Percentiles rank a stretch among this genome's conserved stretches.
Evolutionary conservation across 768 basidiomycete genomes (phyloP).

Genomic region (Suillus sp.): DNA sequence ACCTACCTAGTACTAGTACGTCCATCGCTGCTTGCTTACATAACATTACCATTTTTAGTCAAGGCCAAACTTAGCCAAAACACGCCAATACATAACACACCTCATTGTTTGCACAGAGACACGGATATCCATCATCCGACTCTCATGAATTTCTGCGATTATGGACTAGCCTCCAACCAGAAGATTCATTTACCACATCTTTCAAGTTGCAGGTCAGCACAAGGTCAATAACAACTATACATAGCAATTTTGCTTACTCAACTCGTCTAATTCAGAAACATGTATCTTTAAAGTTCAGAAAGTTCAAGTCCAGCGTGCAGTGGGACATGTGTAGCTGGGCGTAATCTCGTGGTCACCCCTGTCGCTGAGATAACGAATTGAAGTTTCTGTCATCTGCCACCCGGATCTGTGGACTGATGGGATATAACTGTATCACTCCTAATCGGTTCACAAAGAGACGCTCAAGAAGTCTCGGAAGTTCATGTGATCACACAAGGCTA

Average conservation of each 20-base stretch:
- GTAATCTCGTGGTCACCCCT: not conserved
- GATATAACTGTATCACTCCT: not conserved
- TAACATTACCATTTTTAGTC: not conserved
- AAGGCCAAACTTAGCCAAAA: not conserved
- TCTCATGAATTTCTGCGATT: not conserved
- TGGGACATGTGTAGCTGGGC: conserved; percentile 18
- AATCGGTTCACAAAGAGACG: not conserved
- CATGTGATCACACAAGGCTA: not conserved
- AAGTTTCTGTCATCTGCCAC: not conserved
- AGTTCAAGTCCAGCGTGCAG: no score
- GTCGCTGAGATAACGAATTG: not conserved
- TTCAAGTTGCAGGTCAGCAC: not conserved
- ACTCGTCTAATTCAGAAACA: not conserved
- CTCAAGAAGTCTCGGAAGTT: not conserved
- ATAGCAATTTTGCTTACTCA: not conserved
- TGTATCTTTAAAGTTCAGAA: not conserved
- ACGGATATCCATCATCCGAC: no score
- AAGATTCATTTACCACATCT: not conserved
- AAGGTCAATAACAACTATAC: not conserved
- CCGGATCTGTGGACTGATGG: not conserved
- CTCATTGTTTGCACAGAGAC: no score
- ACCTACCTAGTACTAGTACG: not conserved
- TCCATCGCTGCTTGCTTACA: not conserved
- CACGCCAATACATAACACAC: not conserved
- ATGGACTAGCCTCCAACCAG: not conserved